Conservation (phyloP, 129 eudicot genomes). For the Deinandra increscens region DNA sequence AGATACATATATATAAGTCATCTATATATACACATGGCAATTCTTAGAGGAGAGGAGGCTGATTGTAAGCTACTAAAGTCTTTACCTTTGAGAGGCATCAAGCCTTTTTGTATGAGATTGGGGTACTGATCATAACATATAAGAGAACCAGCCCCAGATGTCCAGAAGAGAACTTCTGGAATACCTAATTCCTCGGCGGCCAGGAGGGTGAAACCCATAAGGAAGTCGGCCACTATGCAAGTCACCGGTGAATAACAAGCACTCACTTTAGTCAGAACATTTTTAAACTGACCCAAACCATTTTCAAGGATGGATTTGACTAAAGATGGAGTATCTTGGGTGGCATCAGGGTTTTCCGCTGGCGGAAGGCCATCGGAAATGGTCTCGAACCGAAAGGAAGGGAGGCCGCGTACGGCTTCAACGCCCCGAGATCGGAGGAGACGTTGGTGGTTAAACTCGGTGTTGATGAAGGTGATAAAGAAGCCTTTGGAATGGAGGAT, state of each 20-base stretch:
- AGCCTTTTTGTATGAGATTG: constrained; percentile 33
- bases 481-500: constrained; percentile 43
- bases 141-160: constrained; percentile 27
- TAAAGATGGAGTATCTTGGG: constrained; percentile 15
- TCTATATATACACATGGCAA: no score
- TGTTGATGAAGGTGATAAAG: constrained; percentile 31
- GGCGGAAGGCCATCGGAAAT: constrained; percentile 47
- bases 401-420: constrained; percentile 23
- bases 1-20: no score
- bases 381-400: constrained; percentile 40
- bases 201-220: constrained; percentile 32
- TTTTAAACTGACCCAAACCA: constrained; percentile 33
- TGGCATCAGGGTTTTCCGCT: constrained; percentile 28
- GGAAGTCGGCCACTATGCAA: constrained; percentile 37
- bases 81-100: constrained; percentile 43
- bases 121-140: constrained; percentile 28
- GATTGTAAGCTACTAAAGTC: no score
- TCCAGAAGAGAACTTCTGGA: constrained; percentile 34
- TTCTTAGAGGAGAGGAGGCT: neutral
- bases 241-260: constrained; percentile 31
- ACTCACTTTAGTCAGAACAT: constrained; percentile 25
- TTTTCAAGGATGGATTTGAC: constrained; percentile 27
- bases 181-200: constrained; percentile 31
- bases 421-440: constrained; percentile 31
- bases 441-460: constrained; percentile 32